These are phyloP conservation scores for Colletotrichum paranaense DNA, from an alignment of 2,329 filamentous ascomycete species.

Conservation along the genomic window DNA sequence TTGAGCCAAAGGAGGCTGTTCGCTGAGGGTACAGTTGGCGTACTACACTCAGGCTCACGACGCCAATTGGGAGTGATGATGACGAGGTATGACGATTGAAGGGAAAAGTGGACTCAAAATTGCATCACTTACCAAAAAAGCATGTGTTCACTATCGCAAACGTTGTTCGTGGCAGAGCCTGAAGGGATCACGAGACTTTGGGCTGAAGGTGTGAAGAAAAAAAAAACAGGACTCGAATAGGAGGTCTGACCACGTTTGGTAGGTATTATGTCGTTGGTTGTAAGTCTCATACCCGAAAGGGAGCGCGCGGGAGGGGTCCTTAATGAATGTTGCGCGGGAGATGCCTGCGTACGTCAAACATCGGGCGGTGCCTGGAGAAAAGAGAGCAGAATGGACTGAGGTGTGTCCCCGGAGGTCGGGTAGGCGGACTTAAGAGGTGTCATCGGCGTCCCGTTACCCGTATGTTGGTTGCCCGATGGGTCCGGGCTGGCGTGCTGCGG, in stretches of 20 bases:
- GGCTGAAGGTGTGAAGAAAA: no score
- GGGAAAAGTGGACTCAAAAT: slow-evolving; percentile 2
- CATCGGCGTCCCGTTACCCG: slow-evolving; percentile 22
- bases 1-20: neutral
- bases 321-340: slow-evolving; percentile 13
- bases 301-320: neutral
- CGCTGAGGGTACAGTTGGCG: neutral
- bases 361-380: slow-evolving; percentile 28
- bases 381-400: neutral
- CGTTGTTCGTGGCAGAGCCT: neutral
- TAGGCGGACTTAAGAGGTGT: slow-evolving; percentile 24
- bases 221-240: neutral
- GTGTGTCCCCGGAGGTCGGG: slow-evolving; percentile 7
- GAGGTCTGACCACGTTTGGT: neutral
- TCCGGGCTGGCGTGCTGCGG: slow-evolving; percentile 2
- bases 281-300: neutral
- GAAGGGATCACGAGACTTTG: neutral
- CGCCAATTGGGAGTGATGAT: neutral
- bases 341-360: slow-evolving; percentile 19
- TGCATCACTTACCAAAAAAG: slow-evolving; percentile 15
- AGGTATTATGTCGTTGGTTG: neutral
- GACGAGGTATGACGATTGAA: slow-evolving; percentile 17
- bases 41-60: neutral
- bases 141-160: neutral
- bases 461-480: slow-evolving; percentile 13